phyloP scores from a whole-genome alignment of 176 grass and related monocot genomes.

The Oryza glaberrima region DNA sequence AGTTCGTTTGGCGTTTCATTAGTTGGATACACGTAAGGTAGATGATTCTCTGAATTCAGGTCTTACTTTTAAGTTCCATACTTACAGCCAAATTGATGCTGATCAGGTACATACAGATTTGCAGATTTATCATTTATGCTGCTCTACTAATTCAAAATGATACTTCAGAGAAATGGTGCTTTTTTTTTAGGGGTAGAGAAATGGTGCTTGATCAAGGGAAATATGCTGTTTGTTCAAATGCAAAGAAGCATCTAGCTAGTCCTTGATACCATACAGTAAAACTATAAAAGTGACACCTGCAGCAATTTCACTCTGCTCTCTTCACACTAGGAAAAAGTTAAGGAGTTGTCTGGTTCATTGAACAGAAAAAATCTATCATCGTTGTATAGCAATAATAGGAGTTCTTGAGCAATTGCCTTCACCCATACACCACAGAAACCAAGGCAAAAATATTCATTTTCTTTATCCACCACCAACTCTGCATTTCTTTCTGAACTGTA shows the following conservation, averaged over 20 bases:
- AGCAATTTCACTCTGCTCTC: constrained; percentile 17
- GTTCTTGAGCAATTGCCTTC: not conserved
- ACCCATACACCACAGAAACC: constrained; percentile 37
- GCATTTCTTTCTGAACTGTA: constrained; percentile 14
- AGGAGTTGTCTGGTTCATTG: not conserved
- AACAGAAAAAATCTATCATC: constrained; percentile 3
- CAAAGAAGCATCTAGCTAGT: not conserved
- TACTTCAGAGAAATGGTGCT: not conserved
- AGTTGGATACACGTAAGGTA: constrained; percentile 46
- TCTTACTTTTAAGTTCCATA: not conserved
- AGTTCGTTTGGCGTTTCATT: constrained; percentile 46
- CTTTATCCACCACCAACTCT: not conserved
- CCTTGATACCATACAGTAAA: constrained; percentile 7
- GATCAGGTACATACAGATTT: constrained; percentile 17
- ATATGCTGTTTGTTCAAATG: not conserved
- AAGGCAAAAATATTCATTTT: not conserved
- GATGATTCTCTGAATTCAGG: constrained; percentile 43
- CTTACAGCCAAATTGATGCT: not conserved
- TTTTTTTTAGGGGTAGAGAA: not conserved
- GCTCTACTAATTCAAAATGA: not conserved
- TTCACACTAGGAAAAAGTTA: not conserved
- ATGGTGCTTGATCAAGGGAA: not conserved
- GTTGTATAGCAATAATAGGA: not conserved
- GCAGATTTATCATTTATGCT: not conserved
- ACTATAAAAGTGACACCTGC: not conserved